These are phyloP conservation scores for Piper longum DNA, from an alignment of 164 flowering plant genomes.

Conservation along the genomic window DNA sequence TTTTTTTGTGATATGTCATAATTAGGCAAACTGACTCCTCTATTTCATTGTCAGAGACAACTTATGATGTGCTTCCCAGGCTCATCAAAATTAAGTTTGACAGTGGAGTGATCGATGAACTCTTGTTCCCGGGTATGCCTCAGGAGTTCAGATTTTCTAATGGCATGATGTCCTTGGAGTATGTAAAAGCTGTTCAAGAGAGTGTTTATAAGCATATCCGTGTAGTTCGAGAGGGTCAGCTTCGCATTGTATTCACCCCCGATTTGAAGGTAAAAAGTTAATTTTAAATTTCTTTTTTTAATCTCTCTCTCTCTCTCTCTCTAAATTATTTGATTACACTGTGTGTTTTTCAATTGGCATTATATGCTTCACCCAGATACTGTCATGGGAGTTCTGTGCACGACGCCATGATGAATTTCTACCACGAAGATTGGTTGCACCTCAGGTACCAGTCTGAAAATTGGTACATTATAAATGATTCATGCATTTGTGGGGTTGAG, in stretches of 20 bases:
- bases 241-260: slow-evolving; percentile 67
- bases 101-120: slow-evolving; percentile 93
- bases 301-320: not conserved
- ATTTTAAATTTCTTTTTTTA: not conserved
- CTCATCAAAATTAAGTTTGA: slow-evolving; percentile 89
- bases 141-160: slow-evolving; percentile 62
- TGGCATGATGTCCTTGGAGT: slow-evolving; percentile 87
- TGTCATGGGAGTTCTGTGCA: slow-evolving; percentile 96
- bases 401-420: slow-evolving; percentile 92
- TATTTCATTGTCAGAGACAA: slow-evolving; percentile 52
- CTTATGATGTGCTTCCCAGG: slow-evolving; percentile 92
- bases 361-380: slow-evolving; percentile 32
- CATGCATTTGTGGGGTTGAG: not conserved
- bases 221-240: slow-evolving; percentile 91
- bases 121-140: slow-evolving; percentile 79
- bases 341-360: not conserved
- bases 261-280: slow-evolving; percentile 62
- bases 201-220: slow-evolving; percentile 93
- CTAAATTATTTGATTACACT: not conserved
- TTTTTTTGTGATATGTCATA: not conserved
- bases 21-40: not conserved
- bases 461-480: not conserved
- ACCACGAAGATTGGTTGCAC: slow-evolving; percentile 75
- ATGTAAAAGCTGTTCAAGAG: slow-evolving; percentile 90
- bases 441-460: slow-evolving; percentile 46